phyloP scores from a whole-genome alignment of 345 rosid genomes.

The Hibiscus tridactylites region DNA sequence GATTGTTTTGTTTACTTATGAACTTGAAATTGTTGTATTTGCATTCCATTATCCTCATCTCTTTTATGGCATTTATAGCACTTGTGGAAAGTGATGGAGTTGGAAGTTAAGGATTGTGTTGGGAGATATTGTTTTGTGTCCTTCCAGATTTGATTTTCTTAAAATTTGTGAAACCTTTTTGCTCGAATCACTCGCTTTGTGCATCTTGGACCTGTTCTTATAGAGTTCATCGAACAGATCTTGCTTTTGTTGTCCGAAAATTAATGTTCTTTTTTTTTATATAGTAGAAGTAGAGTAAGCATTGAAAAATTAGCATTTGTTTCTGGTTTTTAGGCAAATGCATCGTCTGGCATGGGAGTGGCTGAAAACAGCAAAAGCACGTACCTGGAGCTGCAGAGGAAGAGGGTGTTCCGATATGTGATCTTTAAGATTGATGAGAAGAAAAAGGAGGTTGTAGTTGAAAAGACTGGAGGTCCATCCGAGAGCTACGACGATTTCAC shows the following conservation, averaged over 20 bases:
- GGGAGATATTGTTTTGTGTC: background rate
- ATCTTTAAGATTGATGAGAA: conserved; percentile 60
- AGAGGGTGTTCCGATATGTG: conserved; percentile 58
- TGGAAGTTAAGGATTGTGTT: background rate
- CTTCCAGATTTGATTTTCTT: background rate
- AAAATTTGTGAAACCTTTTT: too few relatives aligned
- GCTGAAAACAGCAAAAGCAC: conserved; percentile 55
- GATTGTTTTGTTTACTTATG: background rate
- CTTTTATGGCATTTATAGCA: background rate
- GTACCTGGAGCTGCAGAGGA: conserved; percentile 62
- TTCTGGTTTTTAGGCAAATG: conserved; percentile 15
- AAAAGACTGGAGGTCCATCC: conserved; percentile 53
- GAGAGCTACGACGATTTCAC: conserved; percentile 70
- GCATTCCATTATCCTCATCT: background rate
- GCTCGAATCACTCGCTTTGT: background rate
- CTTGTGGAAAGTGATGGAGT: background rate
- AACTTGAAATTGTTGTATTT: background rate
- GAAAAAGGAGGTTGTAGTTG: conserved; percentile 55
- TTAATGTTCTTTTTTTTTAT: too few relatives aligned
- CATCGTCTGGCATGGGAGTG: conserved; percentile 77
- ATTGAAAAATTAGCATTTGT: background rate
- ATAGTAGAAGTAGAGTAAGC: background rate
- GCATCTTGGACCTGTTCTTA: background rate
- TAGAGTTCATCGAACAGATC: background rate
- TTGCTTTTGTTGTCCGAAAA: background rate